A percentile compares a stretch with the other conserved stretches of the same genome.
phyloP scores from a whole-genome alignment of 495 filamentous ascomycete genomes.

The Neurospora sp. region DNA sequence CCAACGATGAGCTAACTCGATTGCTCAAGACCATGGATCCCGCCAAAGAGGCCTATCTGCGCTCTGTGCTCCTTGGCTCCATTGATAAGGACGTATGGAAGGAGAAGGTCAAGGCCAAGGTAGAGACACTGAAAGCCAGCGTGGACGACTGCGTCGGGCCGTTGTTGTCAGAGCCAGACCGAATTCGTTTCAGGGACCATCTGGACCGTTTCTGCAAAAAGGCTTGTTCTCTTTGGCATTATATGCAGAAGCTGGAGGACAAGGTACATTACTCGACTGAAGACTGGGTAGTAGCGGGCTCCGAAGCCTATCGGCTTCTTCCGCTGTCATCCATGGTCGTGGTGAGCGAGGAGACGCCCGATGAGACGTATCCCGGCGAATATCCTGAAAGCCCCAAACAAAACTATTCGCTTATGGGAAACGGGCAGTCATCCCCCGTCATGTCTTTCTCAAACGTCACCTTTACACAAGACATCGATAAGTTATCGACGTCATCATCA shows the following conservation, averaged over 20 bases:
- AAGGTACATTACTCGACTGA: constrained; percentile 1
- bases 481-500: neutral
- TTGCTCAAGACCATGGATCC: constrained; percentile 5
- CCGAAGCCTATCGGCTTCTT: neutral
- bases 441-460: neutral
- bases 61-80: constrained; percentile 11
- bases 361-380: neutral
- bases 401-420: neutral
- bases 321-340: neutral
- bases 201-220: neutral
- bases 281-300: neutral
- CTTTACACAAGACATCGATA: neutral
- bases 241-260: constrained; percentile 3
- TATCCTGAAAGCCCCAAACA: neutral
- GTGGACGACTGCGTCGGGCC: neutral
- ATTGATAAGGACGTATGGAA: neutral
- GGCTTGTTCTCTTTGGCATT: neutral
- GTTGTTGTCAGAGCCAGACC: neutral
- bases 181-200: neutral
- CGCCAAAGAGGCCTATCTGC: constrained; percentile 3
- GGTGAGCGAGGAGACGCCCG: neutral
- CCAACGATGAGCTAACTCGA: neutral
- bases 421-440: neutral
- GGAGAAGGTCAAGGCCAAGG: neutral
- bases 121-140: neutral